These are phyloP conservation scores for Xylaria telfairii DNA, from an alignment of 495 filamentous ascomycete species.

Conservation along the genomic window DNA sequence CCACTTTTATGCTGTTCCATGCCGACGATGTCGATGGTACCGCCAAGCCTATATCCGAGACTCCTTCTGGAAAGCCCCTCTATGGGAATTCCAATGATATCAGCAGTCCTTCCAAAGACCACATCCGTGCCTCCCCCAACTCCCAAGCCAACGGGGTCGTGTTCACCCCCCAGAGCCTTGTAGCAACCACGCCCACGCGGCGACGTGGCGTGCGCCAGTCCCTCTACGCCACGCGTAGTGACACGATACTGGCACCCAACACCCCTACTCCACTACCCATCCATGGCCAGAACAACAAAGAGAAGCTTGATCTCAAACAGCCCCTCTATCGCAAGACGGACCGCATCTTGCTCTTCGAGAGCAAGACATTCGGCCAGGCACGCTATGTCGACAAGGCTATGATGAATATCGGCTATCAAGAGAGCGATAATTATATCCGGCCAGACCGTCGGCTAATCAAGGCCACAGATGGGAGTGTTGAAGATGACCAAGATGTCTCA, in stretches of 20 bases:
- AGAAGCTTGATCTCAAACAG: conserved; percentile 64
- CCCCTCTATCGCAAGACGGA: conserved; percentile 64
- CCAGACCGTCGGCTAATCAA: conserved; percentile 81
- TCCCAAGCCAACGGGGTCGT: conserved; percentile 24
- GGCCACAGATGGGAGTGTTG: conserved; percentile 72
- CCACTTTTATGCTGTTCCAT: conserved; percentile 74
- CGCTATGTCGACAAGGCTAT: conserved; percentile 84
- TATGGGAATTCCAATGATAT: conserved; percentile 40
- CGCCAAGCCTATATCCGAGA: conserved; percentile 48
- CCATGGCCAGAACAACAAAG: conserved; percentile 60
- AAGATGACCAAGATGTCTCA: conserved; percentile 79
- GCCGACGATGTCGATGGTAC: conserved; percentile 84
- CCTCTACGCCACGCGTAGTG: conserved; percentile 53
- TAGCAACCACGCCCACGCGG: conserved; percentile 49
- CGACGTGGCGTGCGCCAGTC: conserved; percentile 55
- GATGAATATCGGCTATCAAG: conserved; percentile 93
- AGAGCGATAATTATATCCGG: conserved; percentile 83
- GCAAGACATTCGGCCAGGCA: conserved; percentile 59
- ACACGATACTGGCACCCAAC: conserved; percentile 46
- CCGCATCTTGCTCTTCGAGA: conserved; percentile 61
- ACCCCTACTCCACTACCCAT: conserved; percentile 60
- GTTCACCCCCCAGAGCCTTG: conserved; percentile 29
- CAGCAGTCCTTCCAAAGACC: conserved; percentile 48
- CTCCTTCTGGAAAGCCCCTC: conserved; percentile 39
- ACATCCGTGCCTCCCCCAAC: conserved; percentile 38